These are phyloP conservation scores for Amylostereum areolatum DNA, from an alignment of 1,284 basidiomycete species.

Conservation along the genomic window DNA sequence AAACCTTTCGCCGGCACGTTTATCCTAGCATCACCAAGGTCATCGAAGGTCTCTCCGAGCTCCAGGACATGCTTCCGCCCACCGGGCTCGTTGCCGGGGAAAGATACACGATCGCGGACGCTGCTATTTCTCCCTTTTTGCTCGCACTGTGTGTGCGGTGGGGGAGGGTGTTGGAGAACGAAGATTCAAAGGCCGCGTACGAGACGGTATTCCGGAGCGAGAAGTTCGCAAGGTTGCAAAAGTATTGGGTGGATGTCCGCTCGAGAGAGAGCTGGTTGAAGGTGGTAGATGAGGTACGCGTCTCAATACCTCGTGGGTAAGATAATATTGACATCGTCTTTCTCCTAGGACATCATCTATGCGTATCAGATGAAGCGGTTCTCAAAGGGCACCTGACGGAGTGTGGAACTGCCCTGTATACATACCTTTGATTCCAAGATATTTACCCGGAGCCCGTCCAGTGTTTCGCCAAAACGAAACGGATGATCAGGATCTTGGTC, in stretches of 20 bases:
- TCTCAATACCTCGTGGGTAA: too few relatives aligned
- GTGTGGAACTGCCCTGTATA: too few relatives aligned
- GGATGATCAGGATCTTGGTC: too few relatives aligned
- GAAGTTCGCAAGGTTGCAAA: constrained; percentile 36
- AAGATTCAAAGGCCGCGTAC: constrained; percentile 37
- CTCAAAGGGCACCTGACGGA: too few relatives aligned
- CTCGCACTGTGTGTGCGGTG: too few relatives aligned
- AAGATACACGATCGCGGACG: constrained; percentile 45
- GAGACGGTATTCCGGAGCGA: constrained; percentile 29
- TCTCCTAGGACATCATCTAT: too few relatives aligned
- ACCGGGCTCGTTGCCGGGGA: constrained; percentile 26
- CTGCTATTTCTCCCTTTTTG: constrained; percentile 43
- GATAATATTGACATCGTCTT: too few relatives aligned
- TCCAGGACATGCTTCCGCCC: constrained; percentile 27
- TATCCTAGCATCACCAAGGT: constrained; percentile 26
- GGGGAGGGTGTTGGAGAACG: constrained; percentile 34
- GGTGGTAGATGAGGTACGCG: constrained; percentile 39
- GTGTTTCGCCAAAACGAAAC: too few relatives aligned
- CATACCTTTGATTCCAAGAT: too few relatives aligned
- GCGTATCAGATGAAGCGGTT: too few relatives aligned
- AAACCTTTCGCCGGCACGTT: background rate
- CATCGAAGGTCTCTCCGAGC: constrained; percentile 28
- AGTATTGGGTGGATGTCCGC: constrained; percentile 35
- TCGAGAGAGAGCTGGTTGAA: constrained; percentile 42
- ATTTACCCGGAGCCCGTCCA: too few relatives aligned